Base-by-base conservation (phyloP, 208 protist species). In the Trypanosoma lewisi region DNA sequence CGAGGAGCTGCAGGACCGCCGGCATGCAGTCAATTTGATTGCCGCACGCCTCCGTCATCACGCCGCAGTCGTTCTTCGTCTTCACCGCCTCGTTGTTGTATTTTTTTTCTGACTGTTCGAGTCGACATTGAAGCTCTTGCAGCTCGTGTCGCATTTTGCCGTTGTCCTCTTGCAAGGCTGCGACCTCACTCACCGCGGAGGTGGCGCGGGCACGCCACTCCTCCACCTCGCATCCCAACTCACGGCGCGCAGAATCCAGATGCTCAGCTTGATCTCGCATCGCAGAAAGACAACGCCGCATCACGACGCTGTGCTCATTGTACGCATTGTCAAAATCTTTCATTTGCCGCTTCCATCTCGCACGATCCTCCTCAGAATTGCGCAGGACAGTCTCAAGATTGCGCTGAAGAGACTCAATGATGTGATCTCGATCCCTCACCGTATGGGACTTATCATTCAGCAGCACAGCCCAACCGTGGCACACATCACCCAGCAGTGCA, bases 391-490 rank as follows among this genome's bases (percentile, higher is more conserved):
- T 63, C 11, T 66, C 64, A 25, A 57, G 58, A 6, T 30, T 41
- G 2, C 51, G 58, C 28, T 65, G 78, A 51, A 78, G 58, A 27
- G 49, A 57, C 5, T 49, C 36, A 53, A 73, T 6, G 5, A 36
- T 47, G 21, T 49, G 55, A 44, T 64, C 60, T 2, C 47, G 57
- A 17, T 61, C 59, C 25, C 6, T 30, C 3, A 54, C 25, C 11
- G 36, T 34, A 50, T 21, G 70, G 17, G 23, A 21, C 33, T 67
- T 63, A 37, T 66, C 45, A 19, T n/a, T 50, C 30, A 65, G 42
- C 31, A 58, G 30, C 23, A 41, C 31, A 7, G 30, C 63, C 14
- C 21, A 49, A 28, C 61, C 39, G 11, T 54, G 53, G 36, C 25
- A 67, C 8, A 17, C 30, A 19, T 64, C 48, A 21, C 48, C 57